Conservation (phyloP, 106 monocot genomes). For the Allium sativum region DNA sequence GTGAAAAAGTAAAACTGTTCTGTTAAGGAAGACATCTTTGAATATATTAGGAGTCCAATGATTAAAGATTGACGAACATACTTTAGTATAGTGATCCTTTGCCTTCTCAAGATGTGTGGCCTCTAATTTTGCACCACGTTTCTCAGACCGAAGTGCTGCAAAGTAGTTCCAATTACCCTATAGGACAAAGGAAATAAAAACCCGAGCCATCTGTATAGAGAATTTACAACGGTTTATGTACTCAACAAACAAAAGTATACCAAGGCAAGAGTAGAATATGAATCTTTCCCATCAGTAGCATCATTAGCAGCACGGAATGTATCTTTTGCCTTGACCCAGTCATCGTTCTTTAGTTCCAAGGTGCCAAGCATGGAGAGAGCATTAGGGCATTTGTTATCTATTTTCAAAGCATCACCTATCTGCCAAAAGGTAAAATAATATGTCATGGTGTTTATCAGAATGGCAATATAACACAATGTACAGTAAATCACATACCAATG, state of each 20-base stretch:
- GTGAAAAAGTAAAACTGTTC: too few species aligned
- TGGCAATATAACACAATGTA: not conserved
- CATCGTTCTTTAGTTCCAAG: constrained; percentile 84
- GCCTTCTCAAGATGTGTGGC: constrained; percentile 98
- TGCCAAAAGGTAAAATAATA: constrained; percentile 15
- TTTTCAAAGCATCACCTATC: constrained; percentile 84
- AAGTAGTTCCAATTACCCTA: constrained; percentile 93
- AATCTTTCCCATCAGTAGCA: constrained; percentile 92
- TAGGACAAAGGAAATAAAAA: not conserved
- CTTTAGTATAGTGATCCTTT: constrained; percentile 85
- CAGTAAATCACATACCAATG: constrained; percentile 47
- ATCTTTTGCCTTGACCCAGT: constrained; percentile 97
- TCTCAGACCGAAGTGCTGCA: constrained; percentile 85
- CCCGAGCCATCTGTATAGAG: not conserved
- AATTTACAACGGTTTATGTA: not conserved
- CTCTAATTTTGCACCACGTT: constrained; percentile 82
- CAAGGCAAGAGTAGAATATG: constrained; percentile 75
- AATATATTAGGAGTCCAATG: not conserved
- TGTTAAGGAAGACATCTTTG: not conserved
- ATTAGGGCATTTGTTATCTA: constrained; percentile 79
- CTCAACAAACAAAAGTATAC: constrained; percentile 6
- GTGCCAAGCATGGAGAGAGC: constrained; percentile 86
- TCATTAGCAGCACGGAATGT: constrained; percentile 78
- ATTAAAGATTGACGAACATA: constrained; percentile 13
- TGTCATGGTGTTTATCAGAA: not conserved